A percentile compares a stretch with the other conserved stretches of the same genome.
Conservation (phyloP, 768 basidiomycete genomes). For the Pleurotus ostreatus region DNA sequence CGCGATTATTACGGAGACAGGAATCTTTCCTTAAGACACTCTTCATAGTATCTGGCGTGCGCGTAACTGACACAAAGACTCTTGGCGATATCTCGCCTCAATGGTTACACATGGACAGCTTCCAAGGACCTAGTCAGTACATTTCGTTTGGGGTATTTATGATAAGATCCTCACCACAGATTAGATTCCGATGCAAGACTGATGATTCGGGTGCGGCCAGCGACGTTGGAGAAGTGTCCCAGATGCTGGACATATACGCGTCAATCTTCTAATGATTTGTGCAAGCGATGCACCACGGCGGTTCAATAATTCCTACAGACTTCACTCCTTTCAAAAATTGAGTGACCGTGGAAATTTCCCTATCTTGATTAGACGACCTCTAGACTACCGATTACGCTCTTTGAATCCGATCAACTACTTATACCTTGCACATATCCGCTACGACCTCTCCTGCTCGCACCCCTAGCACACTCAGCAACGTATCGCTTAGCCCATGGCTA, state of each 20-base stretch:
- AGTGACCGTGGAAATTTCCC: background rate
- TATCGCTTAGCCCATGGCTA: slow-evolving; percentile 41
- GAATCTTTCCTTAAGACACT: slow-evolving; percentile 65
- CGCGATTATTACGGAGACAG: slow-evolving; percentile 39
- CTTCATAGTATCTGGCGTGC: slow-evolving; percentile 77
- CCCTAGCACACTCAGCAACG: slow-evolving; percentile 41
- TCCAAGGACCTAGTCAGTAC: slow-evolving; percentile 43
- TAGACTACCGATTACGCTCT: background rate
- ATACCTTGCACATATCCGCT: slow-evolving; percentile 24
- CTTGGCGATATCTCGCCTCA: slow-evolving; percentile 31
- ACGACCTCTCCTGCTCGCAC: slow-evolving; percentile 43
- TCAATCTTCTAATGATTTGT: slow-evolving; percentile 46
- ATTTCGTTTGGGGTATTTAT: background rate
- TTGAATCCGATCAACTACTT: background rate
- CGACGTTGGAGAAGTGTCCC: slow-evolving; percentile 70
- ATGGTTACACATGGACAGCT: slow-evolving; percentile 47
- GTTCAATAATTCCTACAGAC: slow-evolving; percentile 11
- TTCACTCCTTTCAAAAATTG: background rate
- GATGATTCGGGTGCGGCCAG: slow-evolving; percentile 56
- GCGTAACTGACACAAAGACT: slow-evolving; percentile 42
- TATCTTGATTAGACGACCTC: background rate
- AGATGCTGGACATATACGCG: slow-evolving; percentile 86
- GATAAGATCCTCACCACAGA: background rate
- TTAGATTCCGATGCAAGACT: slow-evolving; percentile 29
- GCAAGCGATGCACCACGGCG: slow-evolving; percentile 51